Evolutionary conservation across 768 basidiomycete genomes (phyloP).

Genomic region (Amyloporia xantha): DNA sequence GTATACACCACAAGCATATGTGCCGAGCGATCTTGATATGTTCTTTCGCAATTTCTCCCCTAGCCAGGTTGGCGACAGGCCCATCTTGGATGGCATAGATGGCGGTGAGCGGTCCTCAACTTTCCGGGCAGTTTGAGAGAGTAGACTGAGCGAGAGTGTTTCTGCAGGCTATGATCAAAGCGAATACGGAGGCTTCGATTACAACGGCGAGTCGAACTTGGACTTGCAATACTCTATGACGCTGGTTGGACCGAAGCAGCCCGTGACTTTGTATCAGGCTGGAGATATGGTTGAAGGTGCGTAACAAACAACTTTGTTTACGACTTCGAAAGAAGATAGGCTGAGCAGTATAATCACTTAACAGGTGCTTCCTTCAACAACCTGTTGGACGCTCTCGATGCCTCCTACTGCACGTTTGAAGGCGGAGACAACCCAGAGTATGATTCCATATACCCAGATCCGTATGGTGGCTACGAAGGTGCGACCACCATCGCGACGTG

Average conservation of each 20-base stretch:
- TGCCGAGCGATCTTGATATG: conserved; percentile 35
- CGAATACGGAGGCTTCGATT: conserved; percentile 36
- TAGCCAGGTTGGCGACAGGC: conserved; percentile 32
- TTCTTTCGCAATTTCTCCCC: conserved; percentile 38
- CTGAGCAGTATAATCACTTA: neutral
- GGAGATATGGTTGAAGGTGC: conserved; percentile 16
- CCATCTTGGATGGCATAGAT: conserved; percentile 27
- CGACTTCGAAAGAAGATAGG: neutral
- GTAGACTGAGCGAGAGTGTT: conserved; percentile 14
- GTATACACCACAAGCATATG: conserved; percentile 36
- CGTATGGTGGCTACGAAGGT: conserved; percentile 31
- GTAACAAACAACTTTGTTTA: conserved; percentile 15
- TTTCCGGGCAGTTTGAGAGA: conserved; percentile 25
- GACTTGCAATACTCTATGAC: conserved; percentile 68
- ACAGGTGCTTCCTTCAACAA: conserved; percentile 39
- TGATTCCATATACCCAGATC: conserved; percentile 40
- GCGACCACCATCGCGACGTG: too few species aligned
- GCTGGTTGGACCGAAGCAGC: conserved; percentile 22
- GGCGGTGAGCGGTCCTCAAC: conserved; percentile 24
- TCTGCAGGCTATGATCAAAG: conserved; percentile 34
- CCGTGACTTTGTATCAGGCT: conserved; percentile 20
- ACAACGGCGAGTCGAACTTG: conserved; percentile 67
- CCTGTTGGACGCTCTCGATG: conserved; percentile 39
- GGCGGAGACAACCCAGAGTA: conserved; percentile 35
- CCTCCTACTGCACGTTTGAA: conserved; percentile 36